Evolutionary conservation across 164 flowering plant genomes (phyloP).

Genomic region (Magnolia kwangsiensis): DNA sequence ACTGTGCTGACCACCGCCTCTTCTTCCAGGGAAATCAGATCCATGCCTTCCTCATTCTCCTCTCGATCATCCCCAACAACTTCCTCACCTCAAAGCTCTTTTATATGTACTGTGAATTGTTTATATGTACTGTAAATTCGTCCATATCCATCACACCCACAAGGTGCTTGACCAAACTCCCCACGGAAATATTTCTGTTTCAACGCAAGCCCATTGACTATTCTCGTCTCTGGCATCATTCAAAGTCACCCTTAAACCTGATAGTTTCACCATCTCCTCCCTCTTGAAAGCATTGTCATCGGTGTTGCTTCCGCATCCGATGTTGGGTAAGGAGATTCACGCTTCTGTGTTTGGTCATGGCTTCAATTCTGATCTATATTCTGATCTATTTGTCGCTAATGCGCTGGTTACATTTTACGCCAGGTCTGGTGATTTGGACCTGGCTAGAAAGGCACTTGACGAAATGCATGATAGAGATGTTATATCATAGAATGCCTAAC

Average conservation of each 20-base stretch:
- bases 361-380: constrained; percentile 39
- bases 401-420: constrained; percentile 56
- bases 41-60: constrained; percentile 51
- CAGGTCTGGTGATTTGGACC: constrained; percentile 37
- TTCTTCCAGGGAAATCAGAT: constrained; percentile 47
- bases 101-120: constrained; percentile 44
- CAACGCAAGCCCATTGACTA: constrained; percentile 58
- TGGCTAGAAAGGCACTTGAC: constrained; percentile 62
- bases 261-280: constrained; percentile 44
- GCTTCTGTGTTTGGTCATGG: constrained; percentile 48
- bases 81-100: constrained; percentile 60
- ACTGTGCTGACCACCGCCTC: constrained; percentile 43
- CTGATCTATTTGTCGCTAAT: constrained; percentile 44
- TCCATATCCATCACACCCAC: constrained; percentile 31
- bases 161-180: constrained; percentile 65
- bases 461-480: constrained; percentile 47
- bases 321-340: constrained; percentile 46
- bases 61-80: constrained; percentile 41
- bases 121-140: constrained; percentile 45
- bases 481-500: constrained; percentile 72
- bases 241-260: constrained; percentile 22
- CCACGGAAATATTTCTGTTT: constrained; percentile 44
- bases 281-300: constrained; percentile 57
- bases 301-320: constrained; percentile 13
- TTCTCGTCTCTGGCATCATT: constrained; percentile 24